A percentile compares a stretch with the other conserved stretches of the same genome.
phyloP scores from a whole-genome alignment of 2,329 filamentous ascomycete species.

The Epichloe gansuensis region DNA sequence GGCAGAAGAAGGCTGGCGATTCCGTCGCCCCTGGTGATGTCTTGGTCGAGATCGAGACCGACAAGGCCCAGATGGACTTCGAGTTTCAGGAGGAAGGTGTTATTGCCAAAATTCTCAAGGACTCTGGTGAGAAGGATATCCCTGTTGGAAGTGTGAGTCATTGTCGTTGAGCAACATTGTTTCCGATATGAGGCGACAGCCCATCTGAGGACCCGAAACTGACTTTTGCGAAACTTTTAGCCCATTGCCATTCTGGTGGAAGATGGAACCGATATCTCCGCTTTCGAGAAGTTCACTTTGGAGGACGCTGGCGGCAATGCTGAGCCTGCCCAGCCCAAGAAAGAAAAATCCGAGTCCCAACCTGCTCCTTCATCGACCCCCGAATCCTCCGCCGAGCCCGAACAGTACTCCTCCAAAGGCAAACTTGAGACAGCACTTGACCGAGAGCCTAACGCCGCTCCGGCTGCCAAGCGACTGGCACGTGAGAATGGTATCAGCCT shows the following conservation, averaged over 20 bases:
- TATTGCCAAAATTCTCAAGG: constrained; percentile 86
- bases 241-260: constrained; percentile 94
- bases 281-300: constrained; percentile 80
- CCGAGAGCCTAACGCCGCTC: constrained; percentile 61
- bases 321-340: constrained; percentile 51
- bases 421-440: constrained; percentile 75
- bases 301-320: constrained; percentile 82
- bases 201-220: constrained; percentile 5
- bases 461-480: constrained; percentile 69
- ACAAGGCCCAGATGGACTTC: constrained; percentile 99
- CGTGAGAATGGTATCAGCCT: constrained; percentile 73
- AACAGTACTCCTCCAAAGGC: constrained; percentile 64
- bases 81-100: constrained; percentile 98
- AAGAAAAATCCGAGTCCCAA: constrained; percentile 52
- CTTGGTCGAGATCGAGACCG: constrained; percentile 95
- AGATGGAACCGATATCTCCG: constrained; percentile 73
- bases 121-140: constrained; percentile 87
- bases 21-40: constrained; percentile 82
- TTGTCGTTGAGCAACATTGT: constrained; percentile 8
- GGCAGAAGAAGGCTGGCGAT: constrained; percentile 97
- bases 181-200: not conserved
- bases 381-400: constrained; percentile 37
- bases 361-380: constrained; percentile 37
- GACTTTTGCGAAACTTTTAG: constrained; percentile 32
- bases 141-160: constrained; percentile 81